These are phyloP conservation scores for Neofusicoccum ribis DNA, from an alignment of 2,329 filamentous ascomycete genomes.

Conservation along the genomic window DNA sequence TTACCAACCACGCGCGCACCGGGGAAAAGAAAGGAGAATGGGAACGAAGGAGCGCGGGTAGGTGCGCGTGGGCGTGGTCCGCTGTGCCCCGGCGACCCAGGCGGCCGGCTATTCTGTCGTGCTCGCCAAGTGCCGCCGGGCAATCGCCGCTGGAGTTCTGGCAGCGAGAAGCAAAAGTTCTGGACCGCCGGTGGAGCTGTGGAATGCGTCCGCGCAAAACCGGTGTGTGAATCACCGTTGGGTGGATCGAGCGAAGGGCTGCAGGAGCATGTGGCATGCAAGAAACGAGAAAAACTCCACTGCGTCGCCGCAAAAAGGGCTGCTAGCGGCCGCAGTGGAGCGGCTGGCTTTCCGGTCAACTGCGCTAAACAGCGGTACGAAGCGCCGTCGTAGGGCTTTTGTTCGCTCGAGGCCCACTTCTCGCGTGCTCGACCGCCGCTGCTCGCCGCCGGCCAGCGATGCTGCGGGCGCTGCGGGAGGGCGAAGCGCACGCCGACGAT, in stretches of 20 bases:
- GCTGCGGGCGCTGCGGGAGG: not conserved
- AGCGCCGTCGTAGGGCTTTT: constrained; percentile 14
- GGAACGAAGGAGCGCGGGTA: not conserved
- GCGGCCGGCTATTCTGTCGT: not conserved
- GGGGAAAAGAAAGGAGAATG: not conserved
- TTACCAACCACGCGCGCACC: not conserved
- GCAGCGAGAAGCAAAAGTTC: not conserved
- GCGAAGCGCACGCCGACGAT: not conserved
- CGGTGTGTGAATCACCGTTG: constrained; percentile 11
- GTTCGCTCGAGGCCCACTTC: constrained; percentile 1
- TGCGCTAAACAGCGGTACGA: constrained; percentile 8
- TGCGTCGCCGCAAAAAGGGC: constrained; percentile 4
- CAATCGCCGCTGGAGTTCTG: not conserved
- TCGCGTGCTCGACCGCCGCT: constrained; percentile 13
- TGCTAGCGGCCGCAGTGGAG: constrained; percentile 16
- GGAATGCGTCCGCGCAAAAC: constrained; percentile 2
- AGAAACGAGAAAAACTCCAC: constrained; percentile 15
- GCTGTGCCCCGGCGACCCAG: not conserved
- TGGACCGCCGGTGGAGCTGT: constrained; percentile 8
- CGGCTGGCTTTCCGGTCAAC: constrained; percentile 1
- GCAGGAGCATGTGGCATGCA: constrained; percentile 14
- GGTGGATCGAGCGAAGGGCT: constrained; percentile 5
- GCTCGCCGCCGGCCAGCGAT: not conserved
- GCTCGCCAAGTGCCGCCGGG: not conserved
- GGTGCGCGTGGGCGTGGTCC: not conserved